A percentile compares a stretch with the other conserved stretches of the same genome.
Evolutionary conservation across 2,329 filamentous ascomycete genomes (phyloP).

Genomic region (Colletotrichum tropicicola): DNA sequence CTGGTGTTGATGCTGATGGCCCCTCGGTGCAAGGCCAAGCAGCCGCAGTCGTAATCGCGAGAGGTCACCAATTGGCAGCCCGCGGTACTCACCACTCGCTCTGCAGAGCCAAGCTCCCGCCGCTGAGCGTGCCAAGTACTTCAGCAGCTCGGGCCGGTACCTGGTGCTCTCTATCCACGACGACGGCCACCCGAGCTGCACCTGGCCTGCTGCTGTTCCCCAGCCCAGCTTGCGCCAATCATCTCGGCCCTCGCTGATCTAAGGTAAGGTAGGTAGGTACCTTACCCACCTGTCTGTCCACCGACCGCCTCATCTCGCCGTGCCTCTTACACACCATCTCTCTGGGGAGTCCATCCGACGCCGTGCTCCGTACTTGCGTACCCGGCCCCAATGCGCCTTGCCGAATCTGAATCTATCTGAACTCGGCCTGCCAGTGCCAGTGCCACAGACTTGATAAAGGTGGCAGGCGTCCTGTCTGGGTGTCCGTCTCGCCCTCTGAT

Average conservation of each 20-base stretch:
- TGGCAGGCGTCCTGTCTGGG: conserved; percentile 7
- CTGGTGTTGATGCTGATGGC: not conserved
- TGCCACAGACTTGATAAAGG: conserved; percentile 11
- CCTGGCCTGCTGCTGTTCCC: conserved; percentile 10
- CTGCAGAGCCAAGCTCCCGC: not conserved
- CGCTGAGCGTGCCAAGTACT: conserved; percentile 5
- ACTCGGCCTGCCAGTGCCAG: conserved; percentile 3
- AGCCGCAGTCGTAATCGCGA: conserved; percentile 23
- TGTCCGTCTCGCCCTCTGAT: not conserved
- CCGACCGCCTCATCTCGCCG: conserved; percentile 8
- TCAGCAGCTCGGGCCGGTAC: conserved; percentile 2
- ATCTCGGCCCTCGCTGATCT: conserved; percentile 19
- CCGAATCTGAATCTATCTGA: conserved; percentile 9
- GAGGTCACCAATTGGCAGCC: not conserved
- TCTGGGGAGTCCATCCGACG: not conserved
- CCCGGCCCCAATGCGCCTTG: conserved; percentile 4
- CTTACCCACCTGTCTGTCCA: not conserved
- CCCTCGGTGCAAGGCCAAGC: too few species aligned
- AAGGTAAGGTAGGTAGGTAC: not conserved
- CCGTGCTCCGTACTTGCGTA: not conserved
- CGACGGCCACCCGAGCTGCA: too few species aligned
- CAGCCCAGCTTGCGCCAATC: conserved; percentile 23
- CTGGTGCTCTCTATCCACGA: not conserved
- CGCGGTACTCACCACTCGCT: not conserved
- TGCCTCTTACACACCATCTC: conserved; percentile 24